phyloP scores from a whole-genome alignment of 768 basidiomycete genomes.

The Tubosaeta sp. region DNA sequence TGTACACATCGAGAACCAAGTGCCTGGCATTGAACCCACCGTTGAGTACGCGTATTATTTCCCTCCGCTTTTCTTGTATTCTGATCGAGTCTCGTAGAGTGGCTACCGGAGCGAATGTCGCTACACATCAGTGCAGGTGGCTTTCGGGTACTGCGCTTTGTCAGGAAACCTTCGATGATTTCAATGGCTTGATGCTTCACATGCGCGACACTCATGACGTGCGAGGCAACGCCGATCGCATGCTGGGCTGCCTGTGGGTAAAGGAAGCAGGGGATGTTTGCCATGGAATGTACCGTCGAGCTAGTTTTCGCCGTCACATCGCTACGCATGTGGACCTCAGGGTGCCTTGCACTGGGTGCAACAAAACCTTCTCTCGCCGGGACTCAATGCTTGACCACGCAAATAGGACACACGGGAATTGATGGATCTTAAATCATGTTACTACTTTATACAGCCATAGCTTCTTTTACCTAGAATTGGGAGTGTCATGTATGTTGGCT shows the following conservation, averaged over 20 bases:
- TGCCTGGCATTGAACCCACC: not conserved
- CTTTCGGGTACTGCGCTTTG: not conserved
- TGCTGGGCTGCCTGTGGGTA: not conserved
- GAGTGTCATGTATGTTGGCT: too few relatives aligned
- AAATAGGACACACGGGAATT: not conserved
- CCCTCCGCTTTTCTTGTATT: not conserved
- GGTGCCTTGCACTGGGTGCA: not conserved
- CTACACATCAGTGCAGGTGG: not conserved
- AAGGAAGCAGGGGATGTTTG: not conserved
- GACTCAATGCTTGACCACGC: not conserved
- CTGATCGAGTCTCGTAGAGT: not conserved
- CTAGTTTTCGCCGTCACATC: not conserved
- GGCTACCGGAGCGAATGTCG: not conserved
- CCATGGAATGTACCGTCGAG: not conserved
- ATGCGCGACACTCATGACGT: not conserved
- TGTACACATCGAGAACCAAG: not conserved
- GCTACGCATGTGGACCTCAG: not conserved
- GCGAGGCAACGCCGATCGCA: not conserved
- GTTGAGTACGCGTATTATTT: not conserved
- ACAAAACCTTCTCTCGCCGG: not conserved
- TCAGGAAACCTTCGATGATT: not conserved
- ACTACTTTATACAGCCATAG: too few relatives aligned
- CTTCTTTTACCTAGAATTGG: too few relatives aligned
- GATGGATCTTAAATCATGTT: too few relatives aligned
- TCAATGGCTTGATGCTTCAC: constrained; percentile 8